Evolutionary conservation across 306 rosid species (phyloP), one percentile per base, ranked within the genome.

Genomic region (Mimosa pudica): DNA sequence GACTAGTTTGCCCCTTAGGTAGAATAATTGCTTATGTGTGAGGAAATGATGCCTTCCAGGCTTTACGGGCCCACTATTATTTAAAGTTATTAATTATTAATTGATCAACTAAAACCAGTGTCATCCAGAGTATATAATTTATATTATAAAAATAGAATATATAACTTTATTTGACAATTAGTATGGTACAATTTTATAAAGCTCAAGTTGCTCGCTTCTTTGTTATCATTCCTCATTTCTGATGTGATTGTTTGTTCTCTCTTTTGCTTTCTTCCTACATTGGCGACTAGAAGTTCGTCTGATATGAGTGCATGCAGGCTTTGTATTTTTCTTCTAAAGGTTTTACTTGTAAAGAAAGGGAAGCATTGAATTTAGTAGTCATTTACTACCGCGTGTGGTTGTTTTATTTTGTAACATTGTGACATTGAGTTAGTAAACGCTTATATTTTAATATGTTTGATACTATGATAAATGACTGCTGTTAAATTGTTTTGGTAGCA

Each of bases 1-100:
- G 68, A 84, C 88, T 36, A 36, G 60, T 35, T 73, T 84, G 82
- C 49, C 78, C 85, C 85, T 69, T 77, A 9, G 33, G 64, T 44
- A 44, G 7, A 54, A 4, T 14, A 8, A 11, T 30, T 3, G 58
- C 20, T 16, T 13, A 30, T 32, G 54, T 44, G 60, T 20, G 61
- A 16, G 30, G 49, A 24, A 71, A 12, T 49, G 13, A 48, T 49
- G 44, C 62, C 8, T 30, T 71, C 62, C 38, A 6, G 24, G 30
- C 75, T 48, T 20, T 30, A 17, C 10, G 54, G 73, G 73, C 36
- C 73, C 73, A 44, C 54, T 44, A 69, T 18, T 6, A 52, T 68
- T 38, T 44, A 36, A n/a, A n/a, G 54, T 44, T 44, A 45, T 18
- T 18, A 45, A 69, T n/a, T 11, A 17, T 5, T 54, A 4, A 51